Conservation (phyloP, 2,329 filamentous ascomycete species). For the Aspergillus tamarii region DNA sequence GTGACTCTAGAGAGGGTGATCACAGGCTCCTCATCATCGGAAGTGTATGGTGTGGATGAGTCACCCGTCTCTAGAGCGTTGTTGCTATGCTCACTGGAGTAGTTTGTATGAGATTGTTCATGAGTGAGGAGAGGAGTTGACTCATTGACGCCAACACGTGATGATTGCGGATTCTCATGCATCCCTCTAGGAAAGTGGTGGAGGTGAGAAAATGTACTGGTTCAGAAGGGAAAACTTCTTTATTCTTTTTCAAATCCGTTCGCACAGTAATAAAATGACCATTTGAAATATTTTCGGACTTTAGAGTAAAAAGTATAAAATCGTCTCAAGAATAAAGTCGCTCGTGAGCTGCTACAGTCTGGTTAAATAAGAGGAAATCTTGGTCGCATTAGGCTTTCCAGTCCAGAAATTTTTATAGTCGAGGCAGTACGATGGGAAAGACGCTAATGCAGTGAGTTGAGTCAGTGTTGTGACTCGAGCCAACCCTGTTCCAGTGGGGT, state of each 20-base stretch:
- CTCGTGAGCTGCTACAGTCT: not conserved
- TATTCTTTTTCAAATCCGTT: no score
- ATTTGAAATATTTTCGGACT: not conserved
- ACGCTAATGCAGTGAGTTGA: constrained; percentile 4
- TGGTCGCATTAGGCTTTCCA: not conserved
- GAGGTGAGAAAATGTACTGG: not conserved
- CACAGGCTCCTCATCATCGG: constrained; percentile 24
- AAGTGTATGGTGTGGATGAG: constrained; percentile 7
- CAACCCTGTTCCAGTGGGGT: not conserved
- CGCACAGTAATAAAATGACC: no score
- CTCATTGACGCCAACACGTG: constrained; percentile 15
- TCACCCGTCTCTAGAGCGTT: constrained; percentile 32
- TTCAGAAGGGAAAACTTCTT: not conserved
- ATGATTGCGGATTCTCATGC: not conserved
- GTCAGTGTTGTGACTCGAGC: constrained; percentile 1
- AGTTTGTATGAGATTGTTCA: constrained; percentile 13
- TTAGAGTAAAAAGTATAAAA: not conserved
- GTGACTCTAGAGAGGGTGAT: constrained; percentile 29
- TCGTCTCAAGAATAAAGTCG: not conserved
- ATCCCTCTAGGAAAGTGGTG: not conserved
- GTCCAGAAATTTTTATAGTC: constrained; percentile 4
- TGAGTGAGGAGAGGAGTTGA: constrained; percentile 23
- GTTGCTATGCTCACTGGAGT: constrained; percentile 42
- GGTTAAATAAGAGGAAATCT: not conserved
- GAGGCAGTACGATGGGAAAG: not conserved